Evolutionary conservation across 140 eudicot species (phyloP).

Genomic region (Bidens hawaiensis): DNA sequence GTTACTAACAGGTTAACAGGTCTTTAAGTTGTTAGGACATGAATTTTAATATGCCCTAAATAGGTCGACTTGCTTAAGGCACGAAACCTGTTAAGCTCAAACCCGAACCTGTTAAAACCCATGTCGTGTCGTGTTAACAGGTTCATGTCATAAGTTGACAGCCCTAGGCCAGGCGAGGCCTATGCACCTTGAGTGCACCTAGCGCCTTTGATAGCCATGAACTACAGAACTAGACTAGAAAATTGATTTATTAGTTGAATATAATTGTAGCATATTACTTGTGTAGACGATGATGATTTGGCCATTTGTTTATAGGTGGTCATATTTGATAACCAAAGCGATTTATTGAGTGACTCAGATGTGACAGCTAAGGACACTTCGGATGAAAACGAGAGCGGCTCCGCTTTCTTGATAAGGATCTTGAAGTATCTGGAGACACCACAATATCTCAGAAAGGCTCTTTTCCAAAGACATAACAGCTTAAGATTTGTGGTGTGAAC

Average conservation of each 20-base stretch:
- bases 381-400: conserved; percentile 66
- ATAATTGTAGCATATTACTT: no score
- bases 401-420: conserved; percentile 79
- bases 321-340: conserved; percentile 61
- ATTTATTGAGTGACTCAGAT: conserved; percentile 30
- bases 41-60: no score
- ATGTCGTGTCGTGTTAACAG: no score
- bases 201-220: no score
- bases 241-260: not conserved
- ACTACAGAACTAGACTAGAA: conserved; percentile 5
- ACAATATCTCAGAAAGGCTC: conserved; percentile 85
- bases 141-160: no score
- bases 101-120: no score
- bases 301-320: conserved; percentile 46
- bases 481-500: conserved; percentile 76
- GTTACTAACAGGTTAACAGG: no score
- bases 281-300: conserved; percentile 1
- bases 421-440: conserved; percentile 94
- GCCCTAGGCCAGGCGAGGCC: no score
- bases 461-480: conserved; percentile 76
- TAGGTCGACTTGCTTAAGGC: no score
- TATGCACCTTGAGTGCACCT: no score
- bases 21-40: no score
- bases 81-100: no score
- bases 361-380: conserved; percentile 28